These are phyloP conservation scores for Chaetomium cochliodes DNA, from an alignment of 495 filamentous ascomycete genomes.

Conservation along the genomic window DNA sequence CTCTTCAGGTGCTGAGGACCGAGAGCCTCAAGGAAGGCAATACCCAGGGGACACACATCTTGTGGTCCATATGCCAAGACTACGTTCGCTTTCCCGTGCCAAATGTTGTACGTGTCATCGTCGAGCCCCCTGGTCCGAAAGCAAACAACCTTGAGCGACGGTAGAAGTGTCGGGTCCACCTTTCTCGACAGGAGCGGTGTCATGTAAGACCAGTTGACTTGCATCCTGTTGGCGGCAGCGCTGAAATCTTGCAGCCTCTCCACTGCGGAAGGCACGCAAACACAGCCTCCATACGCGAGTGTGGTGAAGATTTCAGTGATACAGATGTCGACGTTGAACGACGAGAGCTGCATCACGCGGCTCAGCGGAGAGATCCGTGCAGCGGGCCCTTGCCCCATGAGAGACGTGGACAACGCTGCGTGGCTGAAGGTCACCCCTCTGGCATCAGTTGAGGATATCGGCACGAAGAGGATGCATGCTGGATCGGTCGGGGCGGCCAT, in stretches of 20 bases:
- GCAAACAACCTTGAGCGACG: constrained; percentile 45
- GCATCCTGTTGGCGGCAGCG: constrained; percentile 45
- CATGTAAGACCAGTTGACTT: constrained; percentile 51
- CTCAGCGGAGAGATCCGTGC: constrained; percentile 51
- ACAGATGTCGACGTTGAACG: constrained; percentile 67
- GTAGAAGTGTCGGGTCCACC: constrained; percentile 38
- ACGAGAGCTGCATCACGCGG: constrained; percentile 65
- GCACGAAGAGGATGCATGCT: constrained; percentile 46
- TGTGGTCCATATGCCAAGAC: constrained; percentile 47
- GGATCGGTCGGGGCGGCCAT: constrained; percentile 41
- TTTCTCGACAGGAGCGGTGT: constrained; percentile 48
- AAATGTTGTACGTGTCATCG: constrained; percentile 42
- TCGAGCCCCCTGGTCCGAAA: constrained; percentile 48
- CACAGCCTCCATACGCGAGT: constrained; percentile 53
- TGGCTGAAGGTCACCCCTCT: constrained; percentile 48
- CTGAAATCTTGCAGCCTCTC: constrained; percentile 42
- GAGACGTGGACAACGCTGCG: constrained; percentile 43
- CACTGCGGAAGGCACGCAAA: constrained; percentile 49
- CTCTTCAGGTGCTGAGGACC: constrained; percentile 39
- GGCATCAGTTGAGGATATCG: constrained; percentile 34
- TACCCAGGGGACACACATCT: constrained; percentile 48
- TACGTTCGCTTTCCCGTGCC: constrained; percentile 46
- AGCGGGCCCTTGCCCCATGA: constrained; percentile 49
- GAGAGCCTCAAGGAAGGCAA: constrained; percentile 45
- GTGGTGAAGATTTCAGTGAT: constrained; percentile 66